phyloP scores from a whole-genome alignment of 2,329 filamentous ascomycete species.

The Aspergillus felis region DNA sequence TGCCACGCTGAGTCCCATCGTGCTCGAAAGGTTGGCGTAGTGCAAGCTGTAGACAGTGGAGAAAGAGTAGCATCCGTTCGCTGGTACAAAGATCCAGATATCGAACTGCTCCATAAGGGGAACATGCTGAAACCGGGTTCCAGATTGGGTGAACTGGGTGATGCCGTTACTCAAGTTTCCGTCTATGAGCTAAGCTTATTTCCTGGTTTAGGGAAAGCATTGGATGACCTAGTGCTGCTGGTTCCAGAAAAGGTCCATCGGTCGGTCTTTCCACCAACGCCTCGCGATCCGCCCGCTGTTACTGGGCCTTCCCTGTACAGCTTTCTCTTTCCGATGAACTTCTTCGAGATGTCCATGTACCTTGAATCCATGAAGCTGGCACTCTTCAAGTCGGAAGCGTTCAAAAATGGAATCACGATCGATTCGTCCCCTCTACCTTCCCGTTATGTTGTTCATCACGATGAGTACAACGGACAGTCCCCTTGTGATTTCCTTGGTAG shows the following conservation, averaged over 20 bases:
- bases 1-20: constrained; percentile 14
- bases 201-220: constrained; percentile 45
- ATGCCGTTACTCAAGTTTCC: constrained; percentile 50
- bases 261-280: constrained; percentile 3
- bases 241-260: constrained; percentile 25
- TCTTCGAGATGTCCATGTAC: constrained; percentile 9
- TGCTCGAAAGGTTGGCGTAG: constrained; percentile 51
- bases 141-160: constrained; percentile 40
- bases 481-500: constrained; percentile 53
- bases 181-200: constrained; percentile 55
- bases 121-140: constrained; percentile 40
- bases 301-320: constrained; percentile 13
- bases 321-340: constrained; percentile 10
- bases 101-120: constrained; percentile 32
- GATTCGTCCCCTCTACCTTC: constrained; percentile 13
- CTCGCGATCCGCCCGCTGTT: not conserved
- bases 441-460: constrained; percentile 15
- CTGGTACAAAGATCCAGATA: constrained; percentile 47
- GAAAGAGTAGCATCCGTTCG: constrained; percentile 54
- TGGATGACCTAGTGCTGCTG: constrained; percentile 53
- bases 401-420: constrained; percentile 14
- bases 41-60: constrained; percentile 53
- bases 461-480: constrained; percentile 5
- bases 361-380: constrained; percentile 16
- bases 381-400: constrained; percentile 17